These are phyloP conservation scores for Chlorella sp. DNA, from an alignment of 139 green algal genomes.

Conservation along the genomic window DNA sequence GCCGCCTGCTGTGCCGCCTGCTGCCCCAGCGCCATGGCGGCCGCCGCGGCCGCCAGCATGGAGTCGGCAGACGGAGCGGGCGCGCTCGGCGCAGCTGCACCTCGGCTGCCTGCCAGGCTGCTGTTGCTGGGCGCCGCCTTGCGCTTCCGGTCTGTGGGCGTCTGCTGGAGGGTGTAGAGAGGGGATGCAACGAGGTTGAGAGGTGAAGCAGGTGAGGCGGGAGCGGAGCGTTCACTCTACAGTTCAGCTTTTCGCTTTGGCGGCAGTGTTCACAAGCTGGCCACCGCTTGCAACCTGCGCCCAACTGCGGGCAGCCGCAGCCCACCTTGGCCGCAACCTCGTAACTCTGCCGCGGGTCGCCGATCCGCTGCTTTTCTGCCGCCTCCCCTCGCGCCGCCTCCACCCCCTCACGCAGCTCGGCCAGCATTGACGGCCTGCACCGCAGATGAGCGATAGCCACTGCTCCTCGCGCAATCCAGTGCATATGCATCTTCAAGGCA, in stretches of 20 bases:
- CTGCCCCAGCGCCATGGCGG: not conserved
- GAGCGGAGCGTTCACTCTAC: not conserved
- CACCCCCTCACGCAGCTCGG: constrained; percentile 17
- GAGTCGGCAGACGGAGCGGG: not conserved
- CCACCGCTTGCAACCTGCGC: too few relatives aligned
- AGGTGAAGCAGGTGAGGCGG: not conserved
- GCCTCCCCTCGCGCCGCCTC: constrained; percentile 6
- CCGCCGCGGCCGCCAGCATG: not conserved
- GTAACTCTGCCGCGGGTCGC: constrained; percentile 40
- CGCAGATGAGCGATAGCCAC: too few relatives aligned
- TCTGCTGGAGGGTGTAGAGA: too few relatives aligned
- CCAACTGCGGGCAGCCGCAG: not conserved
- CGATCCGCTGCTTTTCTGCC: constrained; percentile 5
- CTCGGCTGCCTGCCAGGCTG: too few relatives aligned
- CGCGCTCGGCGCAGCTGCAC: too few relatives aligned
- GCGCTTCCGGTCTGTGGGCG: too few relatives aligned
- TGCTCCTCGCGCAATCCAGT: too few relatives aligned
- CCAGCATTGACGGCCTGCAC: not conserved
- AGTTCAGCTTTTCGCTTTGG: too few relatives aligned
- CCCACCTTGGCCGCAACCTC: constrained; percentile 18
- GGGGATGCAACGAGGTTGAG: too few relatives aligned
- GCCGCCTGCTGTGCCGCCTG: not conserved
- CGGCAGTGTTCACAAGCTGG: too few relatives aligned
- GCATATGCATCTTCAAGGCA: not conserved
- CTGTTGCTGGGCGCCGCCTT: too few relatives aligned